These are phyloP conservation scores for Coemansia javaensis DNA, from an alignment of 192 early-diverging fungal genomes.

Conservation along the genomic window DNA sequence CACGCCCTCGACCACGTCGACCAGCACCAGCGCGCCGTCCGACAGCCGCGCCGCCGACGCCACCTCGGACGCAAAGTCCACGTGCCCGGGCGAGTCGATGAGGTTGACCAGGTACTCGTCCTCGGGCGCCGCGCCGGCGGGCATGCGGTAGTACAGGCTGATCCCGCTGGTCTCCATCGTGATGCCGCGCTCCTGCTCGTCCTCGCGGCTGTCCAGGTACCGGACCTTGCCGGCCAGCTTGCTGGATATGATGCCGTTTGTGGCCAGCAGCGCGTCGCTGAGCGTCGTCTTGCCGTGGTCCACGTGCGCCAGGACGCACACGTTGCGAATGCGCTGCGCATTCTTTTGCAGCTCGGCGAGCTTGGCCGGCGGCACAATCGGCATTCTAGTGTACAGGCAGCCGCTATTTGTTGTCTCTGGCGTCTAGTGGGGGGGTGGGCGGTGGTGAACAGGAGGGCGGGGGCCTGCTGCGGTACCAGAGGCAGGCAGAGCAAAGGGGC, in stretches of 20 bases:
- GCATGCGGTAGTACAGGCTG: constrained; percentile 83
- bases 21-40: constrained; percentile 91
- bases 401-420: no score
- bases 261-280: constrained; percentile 89
- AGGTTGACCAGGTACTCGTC: constrained; percentile 93
- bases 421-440: no score
- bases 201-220: constrained; percentile 92
- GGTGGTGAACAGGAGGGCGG: no score
- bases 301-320: constrained; percentile 98
- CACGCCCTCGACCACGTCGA: constrained; percentile 97
- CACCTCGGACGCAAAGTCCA: constrained; percentile 98
- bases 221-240: constrained; percentile 94
- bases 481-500: background rate
- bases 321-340: constrained; percentile 77
- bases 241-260: constrained; percentile 95
- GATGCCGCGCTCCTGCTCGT: constrained; percentile 97
- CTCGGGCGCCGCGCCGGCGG: constrained; percentile 51
- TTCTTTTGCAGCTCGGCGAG: constrained; percentile 67
- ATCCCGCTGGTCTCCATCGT: constrained; percentile 98
- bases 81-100: constrained; percentile 98
- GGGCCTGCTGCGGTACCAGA: no score
- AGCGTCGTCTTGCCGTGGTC: constrained; percentile 99
- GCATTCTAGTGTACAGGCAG: constrained; percentile 43
- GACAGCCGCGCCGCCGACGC: constrained; percentile 96
- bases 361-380: constrained; percentile 60